A percentile compares a stretch with the other conserved stretches of the same genome.
These are phyloP conservation scores for Keithomyces neogunnii DNA, from an alignment of 2,329 filamentous ascomycete genomes.

Conservation along the genomic window DNA sequence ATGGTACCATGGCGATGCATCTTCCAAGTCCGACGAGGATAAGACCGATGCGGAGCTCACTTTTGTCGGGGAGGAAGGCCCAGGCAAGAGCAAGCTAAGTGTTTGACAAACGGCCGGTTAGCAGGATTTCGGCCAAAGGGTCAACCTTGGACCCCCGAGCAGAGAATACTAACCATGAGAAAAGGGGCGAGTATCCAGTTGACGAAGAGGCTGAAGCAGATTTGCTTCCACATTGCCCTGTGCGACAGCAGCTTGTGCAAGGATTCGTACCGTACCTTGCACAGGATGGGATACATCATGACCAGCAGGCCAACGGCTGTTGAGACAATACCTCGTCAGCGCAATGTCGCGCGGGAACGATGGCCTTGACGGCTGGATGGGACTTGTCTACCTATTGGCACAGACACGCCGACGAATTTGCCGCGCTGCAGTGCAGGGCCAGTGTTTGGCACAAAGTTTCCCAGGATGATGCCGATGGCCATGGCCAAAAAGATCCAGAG, in stretches of 20 bases:
- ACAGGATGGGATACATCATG: slow-evolving; percentile 93
- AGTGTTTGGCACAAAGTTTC: slow-evolving; percentile 61
- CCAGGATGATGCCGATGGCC: slow-evolving; percentile 63
- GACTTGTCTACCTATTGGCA: slow-evolving; percentile 49
- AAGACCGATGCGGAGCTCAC: slow-evolving; percentile 53
- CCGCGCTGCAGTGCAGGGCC: slow-evolving; percentile 58
- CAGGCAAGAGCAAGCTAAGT: slow-evolving; percentile 57
- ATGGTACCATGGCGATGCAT: slow-evolving; percentile 68
- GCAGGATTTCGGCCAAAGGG: not conserved
- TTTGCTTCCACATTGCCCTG: slow-evolving; percentile 64
- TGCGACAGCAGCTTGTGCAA: slow-evolving; percentile 58
- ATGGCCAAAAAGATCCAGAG: slow-evolving; percentile 75
- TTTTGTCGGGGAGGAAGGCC: slow-evolving; percentile 55
- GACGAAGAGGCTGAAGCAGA: slow-evolving; percentile 65
- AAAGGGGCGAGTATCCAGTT: slow-evolving; percentile 82
- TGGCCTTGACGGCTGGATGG: not conserved
- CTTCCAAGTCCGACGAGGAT: slow-evolving; percentile 77
- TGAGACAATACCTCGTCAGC: not conserved
- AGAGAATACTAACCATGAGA: slow-evolving; percentile 54
- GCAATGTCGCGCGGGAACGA: not conserved
- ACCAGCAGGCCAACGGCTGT: slow-evolving; percentile 69
- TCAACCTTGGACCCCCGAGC: not conserved
- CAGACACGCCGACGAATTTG: slow-evolving; percentile 59
- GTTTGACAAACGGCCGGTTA: not conserved
- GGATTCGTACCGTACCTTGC: slow-evolving; percentile 73